Conservation (phyloP, 352 stramenopile species). For the Blastocystis hominis region DNA sequence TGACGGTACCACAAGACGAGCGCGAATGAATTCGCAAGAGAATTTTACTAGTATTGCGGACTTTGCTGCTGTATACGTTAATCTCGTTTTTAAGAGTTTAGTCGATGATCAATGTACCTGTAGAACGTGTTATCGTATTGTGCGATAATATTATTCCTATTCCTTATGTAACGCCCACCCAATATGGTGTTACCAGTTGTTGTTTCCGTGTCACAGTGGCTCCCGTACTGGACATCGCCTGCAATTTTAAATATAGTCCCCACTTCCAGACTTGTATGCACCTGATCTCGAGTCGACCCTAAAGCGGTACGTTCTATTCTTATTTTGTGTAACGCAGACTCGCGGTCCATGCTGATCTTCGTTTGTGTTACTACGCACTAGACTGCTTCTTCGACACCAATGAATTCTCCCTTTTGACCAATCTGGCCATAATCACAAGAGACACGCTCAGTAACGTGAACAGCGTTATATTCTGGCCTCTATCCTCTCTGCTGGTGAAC, state of each 20-base stretch:
- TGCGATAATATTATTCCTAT: slow-evolving; percentile 22
- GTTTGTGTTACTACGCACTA: not conserved
- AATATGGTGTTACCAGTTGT: not conserved
- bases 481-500: slow-evolving; percentile 3
- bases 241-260: not conserved
- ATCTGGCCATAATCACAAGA: not conserved
- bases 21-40: slow-evolving; percentile 18
- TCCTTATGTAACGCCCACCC: not conserved
- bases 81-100: not conserved
- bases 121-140: not conserved
- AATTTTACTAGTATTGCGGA: not conserved
- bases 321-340: not conserved
- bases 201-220: not conserved
- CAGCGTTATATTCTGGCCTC: not conserved
- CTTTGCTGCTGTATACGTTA: not conserved
- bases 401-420: slow-evolving; percentile 5
- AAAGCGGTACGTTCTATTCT: not conserved
- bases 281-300: not conserved
- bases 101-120: not conserved
- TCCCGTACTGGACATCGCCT: not conserved
- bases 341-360: not conserved
- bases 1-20: slow-evolving; percentile 4
- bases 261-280: not conserved
- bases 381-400: not conserved
- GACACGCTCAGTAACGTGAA: not conserved